Percentiles rank a stretch among this genome's conserved stretches.
These are phyloP conservation scores for Alternaria hordeiaustralica DNA, from an alignment of 2,329 filamentous ascomycete species.

Conservation along the genomic window DNA sequence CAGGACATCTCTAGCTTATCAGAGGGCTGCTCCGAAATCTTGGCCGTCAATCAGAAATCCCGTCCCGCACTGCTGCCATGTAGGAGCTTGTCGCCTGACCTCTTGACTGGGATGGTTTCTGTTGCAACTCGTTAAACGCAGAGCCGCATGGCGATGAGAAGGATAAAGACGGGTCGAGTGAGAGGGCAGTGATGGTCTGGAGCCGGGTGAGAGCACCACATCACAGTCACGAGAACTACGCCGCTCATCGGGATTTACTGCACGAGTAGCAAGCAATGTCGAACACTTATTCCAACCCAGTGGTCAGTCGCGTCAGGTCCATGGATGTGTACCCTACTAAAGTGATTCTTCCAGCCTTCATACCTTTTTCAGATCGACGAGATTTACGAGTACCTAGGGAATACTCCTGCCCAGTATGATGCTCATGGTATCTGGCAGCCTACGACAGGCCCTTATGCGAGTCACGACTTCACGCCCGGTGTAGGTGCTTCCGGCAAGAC, in stretches of 20 bases:
- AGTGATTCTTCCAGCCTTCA: conserved; percentile 15
- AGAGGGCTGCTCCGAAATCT: conserved; percentile 26
- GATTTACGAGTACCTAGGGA: conserved; percentile 18
- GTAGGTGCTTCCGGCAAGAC: conserved; percentile 19
- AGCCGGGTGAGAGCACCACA: conserved; percentile 13
- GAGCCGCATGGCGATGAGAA: conserved; percentile 37
- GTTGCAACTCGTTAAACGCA: conserved; percentile 23
- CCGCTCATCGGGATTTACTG: neutral
- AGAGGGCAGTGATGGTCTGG: conserved; percentile 10
- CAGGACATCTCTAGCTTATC: conserved; percentile 38
- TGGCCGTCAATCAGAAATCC: neutral
- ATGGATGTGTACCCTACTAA: neutral
- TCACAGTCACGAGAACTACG: conserved; percentile 12
- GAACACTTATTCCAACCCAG: conserved; percentile 5
- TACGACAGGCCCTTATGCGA: neutral
- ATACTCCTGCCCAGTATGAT: neutral
- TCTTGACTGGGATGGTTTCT: conserved; percentile 15
- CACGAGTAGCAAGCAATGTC: conserved; percentile 21
- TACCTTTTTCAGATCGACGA: conserved; percentile 39
- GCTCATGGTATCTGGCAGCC: conserved; percentile 25
- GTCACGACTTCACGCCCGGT: neutral
- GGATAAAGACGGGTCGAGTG: conserved; percentile 36
- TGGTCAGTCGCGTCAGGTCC: conserved; percentile 6
- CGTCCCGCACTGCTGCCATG: conserved; percentile 19
- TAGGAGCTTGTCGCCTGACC: conserved; percentile 37